A percentile compares a stretch with the other conserved stretches of the same genome.
phyloP scores from a whole-genome alignment of 495 filamentous ascomycete genomes.

The Aspergillus diversus region DNA sequence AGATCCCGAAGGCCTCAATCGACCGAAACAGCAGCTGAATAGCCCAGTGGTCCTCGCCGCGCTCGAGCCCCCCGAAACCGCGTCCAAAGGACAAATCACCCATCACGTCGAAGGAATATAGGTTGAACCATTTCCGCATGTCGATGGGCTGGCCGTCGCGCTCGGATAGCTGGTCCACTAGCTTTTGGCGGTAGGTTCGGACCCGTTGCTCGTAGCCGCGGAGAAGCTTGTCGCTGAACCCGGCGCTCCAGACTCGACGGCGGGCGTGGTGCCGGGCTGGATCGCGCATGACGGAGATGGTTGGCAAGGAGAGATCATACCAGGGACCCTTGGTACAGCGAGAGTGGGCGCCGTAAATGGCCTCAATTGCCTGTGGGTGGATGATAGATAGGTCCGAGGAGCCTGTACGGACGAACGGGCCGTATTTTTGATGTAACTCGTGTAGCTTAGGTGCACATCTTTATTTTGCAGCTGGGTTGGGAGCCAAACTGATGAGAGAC shows the following conservation, averaged over 20 bases:
- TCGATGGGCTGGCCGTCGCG: constrained; percentile 19
- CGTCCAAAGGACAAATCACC: constrained; percentile 52
- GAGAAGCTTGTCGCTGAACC: constrained; percentile 35
- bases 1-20: constrained; percentile 34
- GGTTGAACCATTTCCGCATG: constrained; percentile 46
- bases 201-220: constrained; percentile 38
- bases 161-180: constrained; percentile 22
- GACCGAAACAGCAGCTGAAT: constrained; percentile 31
- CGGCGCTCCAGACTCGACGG: constrained; percentile 40
- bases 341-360: constrained; percentile 37
- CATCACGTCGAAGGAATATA: constrained; percentile 55
- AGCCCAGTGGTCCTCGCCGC: constrained; percentile 36
- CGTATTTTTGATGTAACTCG: constrained; percentile 5
- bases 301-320: constrained; percentile 39
- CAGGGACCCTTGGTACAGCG: constrained; percentile 38
- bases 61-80: constrained; percentile 46
- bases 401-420: constrained; percentile 17
- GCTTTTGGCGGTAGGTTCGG: constrained; percentile 24
- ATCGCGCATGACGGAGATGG: constrained; percentile 38
- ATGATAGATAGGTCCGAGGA: constrained; percentile 26
- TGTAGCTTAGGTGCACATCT: constrained; percentile 3
- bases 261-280: constrained; percentile 36
- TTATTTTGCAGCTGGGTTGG: constrained; percentile 4
- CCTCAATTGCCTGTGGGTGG: constrained; percentile 28
- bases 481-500: constrained; percentile 33